These are phyloP conservation scores for Leptographium radiaticola DNA, from an alignment of 2,329 filamentous ascomycete genomes.

Conservation along the genomic window DNA sequence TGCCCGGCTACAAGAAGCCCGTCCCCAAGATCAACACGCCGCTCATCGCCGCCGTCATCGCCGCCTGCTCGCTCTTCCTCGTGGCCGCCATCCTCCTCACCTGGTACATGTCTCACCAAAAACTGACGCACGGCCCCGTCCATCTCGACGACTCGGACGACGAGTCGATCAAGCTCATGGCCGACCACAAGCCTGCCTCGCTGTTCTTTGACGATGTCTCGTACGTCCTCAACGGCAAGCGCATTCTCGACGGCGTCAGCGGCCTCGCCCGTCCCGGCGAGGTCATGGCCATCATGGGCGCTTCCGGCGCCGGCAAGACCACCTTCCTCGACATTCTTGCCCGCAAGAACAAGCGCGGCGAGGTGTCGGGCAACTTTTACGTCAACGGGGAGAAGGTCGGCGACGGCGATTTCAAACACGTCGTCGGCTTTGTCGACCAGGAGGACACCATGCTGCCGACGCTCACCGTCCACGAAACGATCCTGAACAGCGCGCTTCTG, in stretches of 20 bases:
- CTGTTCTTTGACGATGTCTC: slow-evolving; percentile 80
- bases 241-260: slow-evolving; percentile 67
- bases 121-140: slow-evolving; percentile 57
- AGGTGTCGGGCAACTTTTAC: slow-evolving; percentile 67
- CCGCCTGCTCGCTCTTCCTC: slow-evolving; percentile 65
- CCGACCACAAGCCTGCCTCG: slow-evolving; percentile 81
- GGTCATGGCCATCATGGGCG: slow-evolving; percentile 94
- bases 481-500: slow-evolving; percentile 82
- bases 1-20: slow-evolving; percentile 79
- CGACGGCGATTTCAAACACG: slow-evolving; percentile 75
- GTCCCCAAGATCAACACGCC: slow-evolving; percentile 95
- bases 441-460: slow-evolving; percentile 96
- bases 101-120: slow-evolving; percentile 79
- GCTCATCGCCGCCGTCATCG: slow-evolving; percentile 87
- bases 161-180: slow-evolving; percentile 73
- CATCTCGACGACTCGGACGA: slow-evolving; percentile 82
- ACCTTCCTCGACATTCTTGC: slow-evolving; percentile 94
- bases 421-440: slow-evolving; percentile 95
- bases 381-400: slow-evolving; percentile 86
- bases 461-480: slow-evolving; percentile 94
- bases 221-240: slow-evolving; percentile 77
- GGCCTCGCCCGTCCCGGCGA: slow-evolving; percentile 92
- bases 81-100: slow-evolving; percentile 72
- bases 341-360: slow-evolving; percentile 88
- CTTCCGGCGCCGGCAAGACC: slow-evolving; percentile 93